phyloP scores from a whole-genome alignment of 2,329 filamentous ascomycete species.

The Pochonia chlamydosporia region DNA sequence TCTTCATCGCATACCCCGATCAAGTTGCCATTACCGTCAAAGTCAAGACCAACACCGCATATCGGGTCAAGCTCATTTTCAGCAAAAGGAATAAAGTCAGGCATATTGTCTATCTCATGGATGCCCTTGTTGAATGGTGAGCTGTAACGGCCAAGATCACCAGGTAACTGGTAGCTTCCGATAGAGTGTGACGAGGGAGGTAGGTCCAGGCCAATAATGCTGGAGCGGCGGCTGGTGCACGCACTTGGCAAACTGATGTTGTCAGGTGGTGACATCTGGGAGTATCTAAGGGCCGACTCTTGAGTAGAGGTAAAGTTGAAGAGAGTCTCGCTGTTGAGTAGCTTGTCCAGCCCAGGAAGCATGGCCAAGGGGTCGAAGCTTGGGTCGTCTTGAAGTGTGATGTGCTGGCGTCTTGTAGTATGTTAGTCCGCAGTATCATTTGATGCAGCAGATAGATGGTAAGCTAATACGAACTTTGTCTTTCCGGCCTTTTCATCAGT shows the following conservation, averaged over 20 bases:
- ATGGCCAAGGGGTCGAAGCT: constrained; percentile 48
- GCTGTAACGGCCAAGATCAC: constrained; percentile 26
- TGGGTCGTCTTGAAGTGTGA: constrained; percentile 77
- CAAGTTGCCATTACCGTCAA: constrained; percentile 47
- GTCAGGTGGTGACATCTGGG: constrained; percentile 37
- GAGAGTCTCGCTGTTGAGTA: constrained; percentile 30
- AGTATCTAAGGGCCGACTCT: constrained; percentile 29
- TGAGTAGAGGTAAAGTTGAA: constrained; percentile 29
- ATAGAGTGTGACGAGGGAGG: constrained; percentile 29
- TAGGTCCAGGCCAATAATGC: constrained; percentile 24
- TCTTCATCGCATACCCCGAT: constrained; percentile 35
- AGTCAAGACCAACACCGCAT: constrained; percentile 39
- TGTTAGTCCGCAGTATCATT: background rate
- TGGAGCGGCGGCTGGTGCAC: constrained; percentile 22
- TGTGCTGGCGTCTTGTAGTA: constrained; percentile 59
- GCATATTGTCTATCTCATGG: constrained; percentile 13
- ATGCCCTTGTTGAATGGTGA: constrained; percentile 21
- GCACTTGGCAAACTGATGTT: constrained; percentile 21
- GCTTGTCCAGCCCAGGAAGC: constrained; percentile 25
- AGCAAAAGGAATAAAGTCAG: constrained; percentile 26
- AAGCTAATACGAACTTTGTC: constrained; percentile 56
- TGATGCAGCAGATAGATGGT: constrained; percentile 16
- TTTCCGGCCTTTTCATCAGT: constrained; percentile 68
- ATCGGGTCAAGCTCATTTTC: constrained; percentile 33
- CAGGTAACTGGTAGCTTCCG: constrained; percentile 25